phyloP scores from a whole-genome alignment of 1,284 basidiomycete genomes.

The Ustilago esculenta region DNA sequence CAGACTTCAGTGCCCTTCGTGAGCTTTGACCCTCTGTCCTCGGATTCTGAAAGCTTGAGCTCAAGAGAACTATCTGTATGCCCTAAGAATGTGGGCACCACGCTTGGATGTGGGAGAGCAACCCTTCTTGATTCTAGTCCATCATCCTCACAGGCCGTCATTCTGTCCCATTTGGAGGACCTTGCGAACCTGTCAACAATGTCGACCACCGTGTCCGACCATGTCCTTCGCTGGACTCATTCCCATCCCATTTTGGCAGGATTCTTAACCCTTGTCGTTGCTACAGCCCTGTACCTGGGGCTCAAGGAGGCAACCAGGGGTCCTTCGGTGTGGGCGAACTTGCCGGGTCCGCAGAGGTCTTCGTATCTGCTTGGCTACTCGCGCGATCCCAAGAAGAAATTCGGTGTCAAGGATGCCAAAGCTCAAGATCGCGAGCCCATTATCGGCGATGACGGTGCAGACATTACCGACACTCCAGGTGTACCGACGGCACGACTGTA shows the following conservation, averaged over 20 bases:
- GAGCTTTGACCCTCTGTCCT: no score
- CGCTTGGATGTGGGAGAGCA: not conserved
- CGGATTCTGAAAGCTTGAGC: no score
- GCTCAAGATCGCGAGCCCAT: conserved; percentile 26
- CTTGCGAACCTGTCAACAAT: conserved; percentile 5
- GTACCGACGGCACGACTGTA: conserved; percentile 25
- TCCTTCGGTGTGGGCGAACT: conserved; percentile 32
- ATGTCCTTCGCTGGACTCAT: conserved; percentile 14
- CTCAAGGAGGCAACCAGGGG: conserved; percentile 16
- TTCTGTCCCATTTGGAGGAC: not conserved
- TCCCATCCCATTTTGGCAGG: conserved; percentile 15
- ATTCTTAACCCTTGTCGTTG: conserved; percentile 5
- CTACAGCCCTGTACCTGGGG: conserved; percentile 12
- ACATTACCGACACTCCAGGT: conserved; percentile 38
- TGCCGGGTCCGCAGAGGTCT: conserved; percentile 33
- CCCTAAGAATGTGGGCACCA: no score
- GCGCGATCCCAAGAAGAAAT: conserved; percentile 27
- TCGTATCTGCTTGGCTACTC: conserved; percentile 32
- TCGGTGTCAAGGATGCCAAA: conserved; percentile 27
- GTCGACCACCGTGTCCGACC: conserved; percentile 28
- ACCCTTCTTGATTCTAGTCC: not conserved
- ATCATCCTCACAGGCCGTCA: not conserved
- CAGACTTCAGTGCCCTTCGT: no score
- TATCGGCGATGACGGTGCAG: conserved; percentile 35
- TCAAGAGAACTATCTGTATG: no score